Conservation (phyloP, 305 asterid species). For the Solanum hybrid region DNA sequence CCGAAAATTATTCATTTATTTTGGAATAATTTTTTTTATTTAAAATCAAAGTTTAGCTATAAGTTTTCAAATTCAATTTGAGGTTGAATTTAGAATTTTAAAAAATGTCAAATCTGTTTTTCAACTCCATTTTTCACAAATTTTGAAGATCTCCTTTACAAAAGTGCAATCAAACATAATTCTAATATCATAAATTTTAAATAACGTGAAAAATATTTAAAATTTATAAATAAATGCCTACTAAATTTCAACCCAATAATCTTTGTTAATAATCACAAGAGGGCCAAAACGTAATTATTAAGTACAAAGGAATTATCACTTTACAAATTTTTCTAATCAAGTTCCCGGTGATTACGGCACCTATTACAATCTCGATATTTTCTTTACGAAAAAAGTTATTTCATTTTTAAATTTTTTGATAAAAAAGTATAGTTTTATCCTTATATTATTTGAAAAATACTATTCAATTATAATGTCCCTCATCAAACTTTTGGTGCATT, state of each 20-base stretch:
- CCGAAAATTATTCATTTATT: not conserved
- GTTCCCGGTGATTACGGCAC: not conserved
- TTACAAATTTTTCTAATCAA: not conserved
- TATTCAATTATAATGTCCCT: not conserved
- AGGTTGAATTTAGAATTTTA: not conserved
- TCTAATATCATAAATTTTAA: no score
- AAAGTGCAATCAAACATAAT: not conserved
- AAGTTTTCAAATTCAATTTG: not conserved
- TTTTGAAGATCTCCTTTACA: no score
- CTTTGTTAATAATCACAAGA: not conserved
- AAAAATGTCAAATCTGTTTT: not conserved
- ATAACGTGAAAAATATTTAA: no score
- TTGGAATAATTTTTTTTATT: not conserved
- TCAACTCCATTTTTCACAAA: fast-evolving
- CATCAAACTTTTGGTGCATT: no score
- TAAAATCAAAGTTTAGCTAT: not conserved
- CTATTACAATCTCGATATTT: not conserved
- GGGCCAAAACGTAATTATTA: not conserved
- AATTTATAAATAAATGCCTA: not conserved
- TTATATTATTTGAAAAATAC: not conserved
- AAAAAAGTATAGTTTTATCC: not conserved
- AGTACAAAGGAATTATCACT: not conserved
- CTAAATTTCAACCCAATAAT: not conserved
- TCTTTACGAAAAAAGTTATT: not conserved
- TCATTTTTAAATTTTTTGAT: not conserved